A percentile compares a stretch with the other conserved stretches of the same genome.
phyloP scores from a whole-genome alignment of 2,329 filamentous ascomycete species.

The Alternaria ethzedia region DNA sequence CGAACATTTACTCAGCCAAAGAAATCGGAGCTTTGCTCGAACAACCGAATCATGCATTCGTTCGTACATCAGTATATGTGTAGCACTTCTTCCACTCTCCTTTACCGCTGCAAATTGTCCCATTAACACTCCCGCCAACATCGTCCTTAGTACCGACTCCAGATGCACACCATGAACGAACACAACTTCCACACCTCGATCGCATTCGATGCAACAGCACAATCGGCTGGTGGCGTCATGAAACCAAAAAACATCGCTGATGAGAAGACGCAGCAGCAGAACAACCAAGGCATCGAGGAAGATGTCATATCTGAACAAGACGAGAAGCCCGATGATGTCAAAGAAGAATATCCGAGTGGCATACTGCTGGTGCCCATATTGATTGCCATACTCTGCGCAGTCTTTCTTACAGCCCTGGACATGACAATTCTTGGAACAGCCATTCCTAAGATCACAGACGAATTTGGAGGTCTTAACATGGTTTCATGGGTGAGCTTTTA shows the following conservation, averaged over 20 bases:
- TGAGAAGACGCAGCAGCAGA: not conserved
- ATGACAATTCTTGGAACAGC: constrained; percentile 36
- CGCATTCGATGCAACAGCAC: not conserved
- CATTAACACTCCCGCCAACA: not conserved
- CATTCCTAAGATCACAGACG: constrained; percentile 36
- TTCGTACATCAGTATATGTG: not conserved
- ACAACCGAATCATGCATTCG: not conserved
- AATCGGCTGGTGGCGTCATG: not conserved
- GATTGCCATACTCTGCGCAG: not conserved
- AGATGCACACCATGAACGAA: not conserved
- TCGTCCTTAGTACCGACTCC: not conserved
- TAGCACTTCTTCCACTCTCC: not conserved
- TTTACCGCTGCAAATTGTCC: not conserved
- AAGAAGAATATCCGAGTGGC: not conserved
- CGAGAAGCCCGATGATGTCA: not conserved
- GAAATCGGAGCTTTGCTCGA: not conserved
- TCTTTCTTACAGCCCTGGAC: not conserved
- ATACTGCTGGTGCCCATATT: not conserved
- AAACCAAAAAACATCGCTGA: not conserved
- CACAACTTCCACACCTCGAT: not conserved
- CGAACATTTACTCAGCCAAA: not conserved
- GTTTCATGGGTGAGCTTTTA: constrained; percentile 25
- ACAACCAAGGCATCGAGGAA: not conserved
- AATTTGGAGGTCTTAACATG: constrained; percentile 28
- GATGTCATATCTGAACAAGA: not conserved